Conservation (phyloP, 2,329 filamentous ascomycete species). For the Aspergillus thermomutatus region DNA sequence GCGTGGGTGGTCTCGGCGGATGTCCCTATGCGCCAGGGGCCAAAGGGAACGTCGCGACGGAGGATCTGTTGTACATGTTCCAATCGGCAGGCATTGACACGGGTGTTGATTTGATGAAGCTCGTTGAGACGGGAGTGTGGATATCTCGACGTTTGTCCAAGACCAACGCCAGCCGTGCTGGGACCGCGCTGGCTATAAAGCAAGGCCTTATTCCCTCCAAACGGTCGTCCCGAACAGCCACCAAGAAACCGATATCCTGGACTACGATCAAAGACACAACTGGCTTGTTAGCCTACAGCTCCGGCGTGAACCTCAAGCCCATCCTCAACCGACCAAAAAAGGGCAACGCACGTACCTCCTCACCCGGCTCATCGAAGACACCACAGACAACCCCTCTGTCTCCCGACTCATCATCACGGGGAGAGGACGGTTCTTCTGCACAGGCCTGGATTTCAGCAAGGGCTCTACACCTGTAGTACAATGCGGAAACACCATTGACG, state of each 20-base stretch:
- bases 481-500: background rate
- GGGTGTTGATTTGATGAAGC: conserved; percentile 61
- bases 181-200: conserved; percentile 18
- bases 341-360: conserved; percentile 38
- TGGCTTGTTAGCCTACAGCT: conserved; percentile 26
- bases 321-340: conserved; percentile 35
- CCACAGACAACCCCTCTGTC: conserved; percentile 22
- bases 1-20: conserved; percentile 75
- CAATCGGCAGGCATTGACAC: conserved; percentile 64
- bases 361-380: conserved; percentile 1
- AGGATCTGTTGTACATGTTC: conserved; percentile 74
- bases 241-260: conserved; percentile 15
- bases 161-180: conserved; percentile 22
- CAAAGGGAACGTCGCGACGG: conserved; percentile 81
- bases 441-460: conserved; percentile 38
- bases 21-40: conserved; percentile 84
- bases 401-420: conserved; percentile 38
- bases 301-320: conserved; percentile 30
- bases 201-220: background rate
- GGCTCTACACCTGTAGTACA: conserved; percentile 18
- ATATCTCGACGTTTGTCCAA: conserved; percentile 52
- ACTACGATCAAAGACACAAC: conserved; percentile 15
- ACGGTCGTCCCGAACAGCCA: background rate
- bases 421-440: conserved; percentile 40
- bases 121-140: conserved; percentile 70